Base-by-base conservation (phyloP, 768 basidiomycete species). In the Porphyrellus cyaneotinctus region DNA sequence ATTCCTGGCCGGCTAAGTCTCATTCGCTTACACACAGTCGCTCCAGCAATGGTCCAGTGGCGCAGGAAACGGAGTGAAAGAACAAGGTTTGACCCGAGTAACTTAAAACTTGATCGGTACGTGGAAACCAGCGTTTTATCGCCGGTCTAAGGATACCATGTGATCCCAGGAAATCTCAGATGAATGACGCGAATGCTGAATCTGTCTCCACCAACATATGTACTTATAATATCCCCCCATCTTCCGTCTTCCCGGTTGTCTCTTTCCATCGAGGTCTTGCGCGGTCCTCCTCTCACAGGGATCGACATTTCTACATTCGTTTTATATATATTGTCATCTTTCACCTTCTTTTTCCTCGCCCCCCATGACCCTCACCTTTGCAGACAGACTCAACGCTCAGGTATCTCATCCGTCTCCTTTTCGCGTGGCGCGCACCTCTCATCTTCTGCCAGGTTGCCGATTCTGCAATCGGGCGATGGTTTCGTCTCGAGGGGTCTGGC, bases 401-500 rank as follows among this genome's bases (percentile, higher is more conserved):
- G 74, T 75, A 30, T 17, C 43, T 62, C 7, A 3, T 42, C 20
- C n/a, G 12, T 39, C 9, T 10, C 23, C 24, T 30, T 24, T 1
- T 28, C 9, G 26, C 50, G 15, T 33, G 1, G 1, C 14, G 2
- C 6, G 2, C 22, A 30, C 7, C 8, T 32, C 58, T 57, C 37
- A 58, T 56, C 14, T 43, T 45, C 26, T 31, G 42, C n/a, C 42
- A 69, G 64, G 72, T 77, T 35, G 76, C 78, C 15, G 67, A 68
- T 54, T 74, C 73, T 32, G 60, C 56, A 14, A 56, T 76, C 30
- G 87, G 87, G 47, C 72, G 79, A 63, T 88, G 84, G 81, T 90
- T 90, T 70, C 74, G 78, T 48, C 74, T 90, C 23, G 87, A 88
- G 52, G 87, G 87, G 14, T 83, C 81, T 45, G 87, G 86, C 30